Percentiles rank a stretch among this genome's conserved stretches.
Conservation (phyloP, 2,329 filamentous ascomycete genomes). For the Paracorniculantispora psalliotae region DNA sequence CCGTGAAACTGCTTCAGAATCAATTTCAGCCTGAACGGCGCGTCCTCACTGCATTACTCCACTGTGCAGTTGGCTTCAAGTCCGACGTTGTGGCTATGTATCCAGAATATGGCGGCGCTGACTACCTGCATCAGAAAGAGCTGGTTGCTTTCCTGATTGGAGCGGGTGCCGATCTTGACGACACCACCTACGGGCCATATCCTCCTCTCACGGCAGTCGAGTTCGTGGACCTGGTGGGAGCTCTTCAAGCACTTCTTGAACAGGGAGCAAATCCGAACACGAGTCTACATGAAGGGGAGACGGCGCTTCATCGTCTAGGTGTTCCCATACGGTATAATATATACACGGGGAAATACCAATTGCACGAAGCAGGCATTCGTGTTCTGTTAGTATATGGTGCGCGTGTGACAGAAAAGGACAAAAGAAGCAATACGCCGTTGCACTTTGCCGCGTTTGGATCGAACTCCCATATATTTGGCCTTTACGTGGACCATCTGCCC, state of each 20-base stretch:
- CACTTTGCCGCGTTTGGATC: background rate
- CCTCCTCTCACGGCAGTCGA: background rate
- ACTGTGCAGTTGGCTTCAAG: conserved; percentile 1
- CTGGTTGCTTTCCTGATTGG: conserved; percentile 2
- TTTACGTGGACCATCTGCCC: background rate
- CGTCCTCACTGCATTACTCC: background rate
- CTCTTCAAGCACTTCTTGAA: background rate
- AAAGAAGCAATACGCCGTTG: background rate
- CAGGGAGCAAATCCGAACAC: background rate
- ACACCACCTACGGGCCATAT: background rate
- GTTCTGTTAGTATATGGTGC: background rate
- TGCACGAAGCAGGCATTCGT: conserved; percentile 1
- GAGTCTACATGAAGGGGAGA: background rate
- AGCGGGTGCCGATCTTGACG: background rate
- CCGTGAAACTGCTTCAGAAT: conserved; percentile 2
- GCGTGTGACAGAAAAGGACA: background rate
- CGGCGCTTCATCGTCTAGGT: background rate
- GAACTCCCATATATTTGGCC: background rate
- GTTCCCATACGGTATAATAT: background rate
- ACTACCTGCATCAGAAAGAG: conserved; percentile 6
- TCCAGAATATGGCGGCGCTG: conserved; percentile 1
- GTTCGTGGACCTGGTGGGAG: conserved; percentile 4
- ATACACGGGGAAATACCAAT: background rate
- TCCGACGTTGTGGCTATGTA: background rate
- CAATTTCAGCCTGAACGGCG: conserved; percentile 1